A percentile compares a stretch with the other conserved stretches of the same genome.
These are phyloP conservation scores for Solanum chacoense DNA, from an alignment of 305 asterid species.

Conservation along the genomic window DNA sequence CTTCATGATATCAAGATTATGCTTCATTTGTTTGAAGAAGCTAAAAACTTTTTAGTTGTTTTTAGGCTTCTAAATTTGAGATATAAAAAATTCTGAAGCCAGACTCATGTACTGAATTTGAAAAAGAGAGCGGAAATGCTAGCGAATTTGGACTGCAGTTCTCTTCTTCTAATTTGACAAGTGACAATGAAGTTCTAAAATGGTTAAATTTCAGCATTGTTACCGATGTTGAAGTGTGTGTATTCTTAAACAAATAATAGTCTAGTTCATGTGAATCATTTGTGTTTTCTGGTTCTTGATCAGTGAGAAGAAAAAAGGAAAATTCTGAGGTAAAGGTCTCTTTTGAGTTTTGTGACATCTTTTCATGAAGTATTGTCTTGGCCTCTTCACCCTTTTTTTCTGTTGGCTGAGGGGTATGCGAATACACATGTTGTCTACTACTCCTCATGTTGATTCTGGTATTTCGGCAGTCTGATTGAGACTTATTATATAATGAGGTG, in stretches of 20 bases:
- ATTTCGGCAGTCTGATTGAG: not conserved
- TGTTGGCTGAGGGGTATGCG: not conserved
- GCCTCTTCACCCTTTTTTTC: not conserved
- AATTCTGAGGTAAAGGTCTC: not conserved
- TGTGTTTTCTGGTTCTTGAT: not conserved
- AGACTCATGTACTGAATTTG: too few relatives aligned
- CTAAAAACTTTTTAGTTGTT: too few relatives aligned
- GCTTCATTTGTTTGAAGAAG: too few relatives aligned
- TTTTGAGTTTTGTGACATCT: not conserved
- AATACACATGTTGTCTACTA: not conserved
- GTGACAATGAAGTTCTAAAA: not conserved
- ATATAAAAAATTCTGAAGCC: too few relatives aligned
- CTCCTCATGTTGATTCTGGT: not conserved
- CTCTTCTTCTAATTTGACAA: not conserved
- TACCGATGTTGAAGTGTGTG: not conserved
- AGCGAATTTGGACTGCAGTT: too few relatives aligned
- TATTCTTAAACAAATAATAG: not conserved
- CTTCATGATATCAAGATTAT: not conserved
- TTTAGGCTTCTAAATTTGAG: too few relatives aligned
- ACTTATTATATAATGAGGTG: conserved; percentile 4
- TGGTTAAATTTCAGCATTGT: not conserved
- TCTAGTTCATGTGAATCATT: not conserved
- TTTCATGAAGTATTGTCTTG: not conserved
- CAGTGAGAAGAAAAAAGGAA: not conserved
- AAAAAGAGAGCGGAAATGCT: too few relatives aligned